Base-by-base conservation (phyloP, 768 basidiomycete species). In the Leccinum subtestaceum region DNA sequence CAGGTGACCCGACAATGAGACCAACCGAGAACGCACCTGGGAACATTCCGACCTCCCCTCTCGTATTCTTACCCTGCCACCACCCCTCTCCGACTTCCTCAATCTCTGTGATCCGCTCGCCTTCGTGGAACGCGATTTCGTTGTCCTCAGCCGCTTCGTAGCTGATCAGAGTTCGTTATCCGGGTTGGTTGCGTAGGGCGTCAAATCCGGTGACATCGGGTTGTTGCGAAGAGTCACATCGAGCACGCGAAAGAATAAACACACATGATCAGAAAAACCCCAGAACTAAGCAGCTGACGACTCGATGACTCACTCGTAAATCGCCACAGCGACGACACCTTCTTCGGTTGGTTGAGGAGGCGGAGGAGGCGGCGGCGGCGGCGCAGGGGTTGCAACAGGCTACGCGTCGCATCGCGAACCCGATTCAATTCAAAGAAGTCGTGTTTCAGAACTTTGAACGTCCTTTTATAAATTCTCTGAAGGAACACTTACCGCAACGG, bases 121-220 rank as follows among this genome's bases (percentile, higher is more conserved):
- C 92, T 71, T 93, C 94, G 31, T 71, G 76, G 82, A 98, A 93
- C 3, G 86, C 81, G 29, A 97, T 75, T 68, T 97, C 95, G 67
- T 98, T 97, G 64, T 94, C 93, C 69, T 97, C 95, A 0, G 84
- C 84, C 0, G 95, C 92, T 10, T 93, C 91, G 67, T 95, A 96
- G 62, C 91, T 95, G 52, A 19, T 21, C 13, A 15, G 36, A 19
- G 11, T 19, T 11, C 6, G 23, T 31, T 77, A 34, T 34, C 32
- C 32, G 13, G 32, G 32, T 34, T 34, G 36, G 36, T 36, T 36
- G 34, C 12, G 32, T 34, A 12, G 32, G 34, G 34, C 5, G 12
- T 34, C 13, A 34, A 34, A 34, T 45, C 40, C 43, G 10, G 43
- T 45, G 32, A 5, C 19, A 45, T 21, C 43, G 19, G 10, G 19